Conservation (phyloP, 2,329 filamentous ascomycete genomes). For the Calonectria montana region DNA sequence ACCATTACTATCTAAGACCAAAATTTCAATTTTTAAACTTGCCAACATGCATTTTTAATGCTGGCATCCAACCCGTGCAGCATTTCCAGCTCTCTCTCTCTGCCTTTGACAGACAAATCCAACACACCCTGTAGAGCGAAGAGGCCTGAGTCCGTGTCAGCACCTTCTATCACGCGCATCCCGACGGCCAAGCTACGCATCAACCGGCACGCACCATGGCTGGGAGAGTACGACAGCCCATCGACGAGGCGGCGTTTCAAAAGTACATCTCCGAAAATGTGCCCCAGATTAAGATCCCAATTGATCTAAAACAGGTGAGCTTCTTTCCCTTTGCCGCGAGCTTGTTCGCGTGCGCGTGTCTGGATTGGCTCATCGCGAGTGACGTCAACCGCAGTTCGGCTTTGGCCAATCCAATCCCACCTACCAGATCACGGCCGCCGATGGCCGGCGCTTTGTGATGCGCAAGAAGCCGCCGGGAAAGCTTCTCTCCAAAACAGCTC, state of each 20-base stretch:
- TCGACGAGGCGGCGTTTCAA: constrained; percentile 84
- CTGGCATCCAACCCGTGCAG: neutral
- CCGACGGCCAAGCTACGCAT: neutral
- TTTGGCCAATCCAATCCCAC: constrained; percentile 98
- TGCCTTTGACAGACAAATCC: no score
- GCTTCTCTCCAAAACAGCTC: constrained; percentile 91
- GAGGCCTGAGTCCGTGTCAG: neutral
- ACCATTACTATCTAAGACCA: neutral
- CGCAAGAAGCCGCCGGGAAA: constrained; percentile 98
- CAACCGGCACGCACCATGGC: constrained; percentile 69
- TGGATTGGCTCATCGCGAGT: constrained; percentile 15
- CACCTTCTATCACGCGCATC: neutral
- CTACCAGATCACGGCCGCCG: constrained; percentile 84
- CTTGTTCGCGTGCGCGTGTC: neutral
- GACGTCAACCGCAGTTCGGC: constrained; percentile 74
- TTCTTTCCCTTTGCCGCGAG: neutral
- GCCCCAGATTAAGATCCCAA: constrained; percentile 83
- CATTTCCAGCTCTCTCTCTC: neutral
- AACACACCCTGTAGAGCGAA: neutral
- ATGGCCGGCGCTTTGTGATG: constrained; percentile 82
- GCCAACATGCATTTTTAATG: neutral
- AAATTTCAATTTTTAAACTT: neutral
- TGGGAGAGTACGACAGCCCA: constrained; percentile 88
- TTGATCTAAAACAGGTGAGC: constrained; percentile 88
- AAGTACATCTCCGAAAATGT: constrained; percentile 81